These are phyloP conservation scores for Pyrenophora seminiperda DNA, from an alignment of 2,329 filamentous ascomycete species.

Conservation along the genomic window DNA sequence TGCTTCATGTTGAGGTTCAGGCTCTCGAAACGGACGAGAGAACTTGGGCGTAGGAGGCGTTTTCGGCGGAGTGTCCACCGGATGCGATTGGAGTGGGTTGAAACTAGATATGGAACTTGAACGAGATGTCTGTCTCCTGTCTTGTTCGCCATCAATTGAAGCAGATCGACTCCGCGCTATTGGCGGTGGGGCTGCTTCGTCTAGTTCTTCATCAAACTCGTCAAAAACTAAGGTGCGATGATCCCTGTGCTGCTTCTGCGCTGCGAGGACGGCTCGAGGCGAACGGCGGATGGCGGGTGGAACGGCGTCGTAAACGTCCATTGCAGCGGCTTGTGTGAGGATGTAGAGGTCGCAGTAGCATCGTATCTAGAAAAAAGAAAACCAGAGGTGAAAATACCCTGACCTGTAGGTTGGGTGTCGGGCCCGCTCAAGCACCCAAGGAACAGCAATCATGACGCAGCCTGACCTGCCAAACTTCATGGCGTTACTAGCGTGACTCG, in stretches of 20 bases:
- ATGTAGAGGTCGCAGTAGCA: conserved; percentile 8
- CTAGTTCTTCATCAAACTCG: conserved; percentile 17
- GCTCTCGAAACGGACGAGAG: conserved; percentile 27
- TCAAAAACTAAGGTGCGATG: conserved; percentile 16
- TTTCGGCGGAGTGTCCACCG: conserved; percentile 17
- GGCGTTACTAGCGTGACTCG: conserved; percentile 11
- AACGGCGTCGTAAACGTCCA: conserved; percentile 24
- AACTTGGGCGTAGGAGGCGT: conserved; percentile 18
- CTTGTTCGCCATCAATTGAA: conserved; percentile 7
- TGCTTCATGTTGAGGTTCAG: conserved; percentile 6
- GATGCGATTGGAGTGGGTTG: conserved; percentile 28
- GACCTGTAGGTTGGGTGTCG: conserved; percentile 5
- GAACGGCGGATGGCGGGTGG: conserved; percentile 28
- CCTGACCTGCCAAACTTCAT: conserved; percentile 8
- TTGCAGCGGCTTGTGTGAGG: conserved; percentile 14
- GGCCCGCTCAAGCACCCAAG: conserved; percentile 7
- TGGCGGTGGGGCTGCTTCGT: conserved; percentile 27
- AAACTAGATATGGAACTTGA: conserved; percentile 17
- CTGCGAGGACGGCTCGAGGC: conserved; percentile 24
- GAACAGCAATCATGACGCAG: conserved; percentile 14
- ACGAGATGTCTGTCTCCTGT: conserved; percentile 4
- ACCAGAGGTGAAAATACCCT: conserved; percentile 1
- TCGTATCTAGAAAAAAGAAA: conserved; percentile 7
- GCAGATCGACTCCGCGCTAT: conserved; percentile 22
- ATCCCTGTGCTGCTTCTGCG: conserved; percentile 15